A percentile compares a stretch with the other conserved stretches of the same genome.
Evolutionary conservation across 495 filamentous ascomycete genomes (phyloP).

Genomic region (Darksidea phi): DNA sequence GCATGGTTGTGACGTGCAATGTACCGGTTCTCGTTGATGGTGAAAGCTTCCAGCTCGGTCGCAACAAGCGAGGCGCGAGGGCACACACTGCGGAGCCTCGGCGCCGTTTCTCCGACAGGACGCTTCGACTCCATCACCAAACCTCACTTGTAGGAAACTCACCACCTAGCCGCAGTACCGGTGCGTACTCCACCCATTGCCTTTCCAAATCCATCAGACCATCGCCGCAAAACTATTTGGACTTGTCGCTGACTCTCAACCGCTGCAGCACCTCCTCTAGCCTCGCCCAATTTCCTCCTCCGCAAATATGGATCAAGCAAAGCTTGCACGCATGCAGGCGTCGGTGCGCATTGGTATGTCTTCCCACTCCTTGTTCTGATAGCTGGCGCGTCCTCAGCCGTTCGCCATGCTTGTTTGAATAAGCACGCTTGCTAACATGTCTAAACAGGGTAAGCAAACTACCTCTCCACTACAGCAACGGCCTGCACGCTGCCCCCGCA

Average conservation of each 20-base stretch:
- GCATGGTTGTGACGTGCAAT: no score
- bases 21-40: no score
- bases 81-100: slow-evolving; percentile 7
- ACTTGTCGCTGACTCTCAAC: background rate
- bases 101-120: slow-evolving; percentile 26
- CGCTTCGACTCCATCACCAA: slow-evolving; percentile 28
- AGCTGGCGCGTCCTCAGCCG: background rate
- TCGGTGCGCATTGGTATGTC: slow-evolving; percentile 75
- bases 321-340: slow-evolving; percentile 75
- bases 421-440: no score
- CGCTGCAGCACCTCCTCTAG: slow-evolving; percentile 1
- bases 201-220: background rate
- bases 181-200: slow-evolving; percentile 3
- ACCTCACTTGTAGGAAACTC: slow-evolving; percentile 1
- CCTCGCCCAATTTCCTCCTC: slow-evolving; percentile 13
- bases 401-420: no score
- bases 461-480: background rate
- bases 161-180: slow-evolving; percentile 1
- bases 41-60: no score
- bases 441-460: slow-evolving; percentile 23
- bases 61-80: no score
- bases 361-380: slow-evolving; percentile 6
- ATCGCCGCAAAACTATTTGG: background rate
- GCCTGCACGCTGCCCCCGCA: background rate
- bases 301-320: slow-evolving; percentile 66